Evolutionary conservation across 2,329 filamentous ascomycete genomes (phyloP).

Genomic region (Talaromyces atroroseus): DNA sequence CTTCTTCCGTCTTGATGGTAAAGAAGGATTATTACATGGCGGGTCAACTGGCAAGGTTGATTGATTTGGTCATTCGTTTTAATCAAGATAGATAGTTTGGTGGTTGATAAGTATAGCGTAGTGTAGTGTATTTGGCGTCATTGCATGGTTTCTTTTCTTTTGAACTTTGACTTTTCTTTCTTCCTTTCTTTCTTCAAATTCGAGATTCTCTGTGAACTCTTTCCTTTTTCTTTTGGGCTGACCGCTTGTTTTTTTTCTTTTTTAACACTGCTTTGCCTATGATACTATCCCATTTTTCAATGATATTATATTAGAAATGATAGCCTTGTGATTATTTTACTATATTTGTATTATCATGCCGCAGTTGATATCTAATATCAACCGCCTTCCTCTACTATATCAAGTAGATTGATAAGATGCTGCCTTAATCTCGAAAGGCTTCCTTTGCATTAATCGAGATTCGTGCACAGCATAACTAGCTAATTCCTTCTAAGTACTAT

Average conservation of each 20-base stretch:
- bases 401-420: too few relatives aligned
- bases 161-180: neutral
- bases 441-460: neutral
- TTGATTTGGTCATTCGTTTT: slow-evolving; percentile 20
- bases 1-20: slow-evolving; percentile 46
- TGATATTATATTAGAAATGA: neutral
- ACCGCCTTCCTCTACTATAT: too few relatives aligned
- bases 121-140: neutral
- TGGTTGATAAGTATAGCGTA: neutral
- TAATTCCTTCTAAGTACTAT: neutral
- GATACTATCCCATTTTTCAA: neutral
- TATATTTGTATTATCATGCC: neutral
- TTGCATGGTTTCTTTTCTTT: neutral
- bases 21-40: slow-evolving; percentile 42
- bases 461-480: neutral
- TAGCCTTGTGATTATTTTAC: neutral
- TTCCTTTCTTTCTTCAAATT: neutral
- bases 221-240: neutral
- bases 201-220: neutral
- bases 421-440: neutral
- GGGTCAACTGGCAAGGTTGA: slow-evolving; percentile 44
- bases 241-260: neutral
- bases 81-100: neutral
- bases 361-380: too few relatives aligned
- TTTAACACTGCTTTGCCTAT: neutral